Conservation (phyloP, 345 rosid genomes). For the Populus ilicifolia region DNA sequence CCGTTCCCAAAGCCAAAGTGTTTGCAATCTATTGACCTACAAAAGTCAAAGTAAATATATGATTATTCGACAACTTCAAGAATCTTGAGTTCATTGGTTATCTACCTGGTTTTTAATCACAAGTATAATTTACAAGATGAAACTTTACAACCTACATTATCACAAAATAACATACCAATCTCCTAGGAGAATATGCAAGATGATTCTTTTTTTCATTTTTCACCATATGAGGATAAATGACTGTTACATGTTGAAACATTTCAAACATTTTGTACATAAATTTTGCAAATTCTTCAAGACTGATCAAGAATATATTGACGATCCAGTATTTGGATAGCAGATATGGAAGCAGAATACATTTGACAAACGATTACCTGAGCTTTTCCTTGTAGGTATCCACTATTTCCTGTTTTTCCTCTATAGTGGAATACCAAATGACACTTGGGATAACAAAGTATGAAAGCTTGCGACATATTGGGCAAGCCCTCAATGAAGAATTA, state of each 20-base stretch:
- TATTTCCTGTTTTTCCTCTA: conserved; percentile 78
- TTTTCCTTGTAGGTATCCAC: conserved; percentile 76
- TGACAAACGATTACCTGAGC: conserved; percentile 50
- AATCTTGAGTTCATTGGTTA: no score
- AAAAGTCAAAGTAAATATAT: neutral
- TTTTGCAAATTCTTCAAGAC: neutral
- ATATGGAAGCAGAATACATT: neutral
- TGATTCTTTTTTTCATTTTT: neutral
- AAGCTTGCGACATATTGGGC: conserved; percentile 90
- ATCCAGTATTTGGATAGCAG: neutral
- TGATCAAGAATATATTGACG: neutral
- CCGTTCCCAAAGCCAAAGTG: conserved; percentile 89
- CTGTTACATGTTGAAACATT: neutral
- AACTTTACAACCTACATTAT: neutral
- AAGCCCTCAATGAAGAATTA: conserved; percentile 72
- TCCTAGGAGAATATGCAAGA: neutral
- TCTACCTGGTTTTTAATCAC: neutral
- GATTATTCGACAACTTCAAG: neutral
- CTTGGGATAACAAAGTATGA: conserved; percentile 96
- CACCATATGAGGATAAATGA: neutral
- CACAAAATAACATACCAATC: neutral
- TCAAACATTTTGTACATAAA: neutral
- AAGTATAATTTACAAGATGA: neutral
- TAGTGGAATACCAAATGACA: conserved; percentile 80
- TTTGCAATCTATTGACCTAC: conserved; percentile 88